Evolutionary conservation across 73 alveolate genomes (phyloP), one percentile per base, ranked within the genome.

Genomic region (Paramecium bursaria): DNA sequence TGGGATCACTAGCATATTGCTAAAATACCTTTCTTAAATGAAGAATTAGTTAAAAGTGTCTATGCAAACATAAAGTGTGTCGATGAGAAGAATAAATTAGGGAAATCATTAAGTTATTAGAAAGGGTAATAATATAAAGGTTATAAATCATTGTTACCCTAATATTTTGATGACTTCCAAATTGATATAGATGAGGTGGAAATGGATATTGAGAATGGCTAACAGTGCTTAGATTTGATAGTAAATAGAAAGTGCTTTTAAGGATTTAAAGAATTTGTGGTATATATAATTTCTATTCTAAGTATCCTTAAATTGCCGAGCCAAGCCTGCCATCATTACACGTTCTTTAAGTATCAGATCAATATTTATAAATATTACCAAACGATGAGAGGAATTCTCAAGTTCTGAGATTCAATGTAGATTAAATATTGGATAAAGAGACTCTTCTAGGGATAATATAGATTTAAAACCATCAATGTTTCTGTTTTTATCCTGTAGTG

Each of bases 1-100:
- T 79, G 46, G 13, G 75, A 61, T 7, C 89, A 79, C 54, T 33
- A 79, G 42, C 48, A 54, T 44, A 79, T 79, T 22, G 73, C 76
- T 0, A 73, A 53, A 46, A 48, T 79, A 35, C 89, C 89, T 6
- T 79, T 79, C 31, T 42, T 79, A 30, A 73, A 79, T 42, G 26
- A 48, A 19, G 22, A 33, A 6, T 35, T 55, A 29, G 47, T 79
- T 50, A 82, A 79, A n/a, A 27, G 39, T 3, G 89, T 73, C 1
- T 79, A 79, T 53, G 10, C 51, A 53, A 39, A 31, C 30, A 48
- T 79, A 9, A 30, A 15, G 80, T 54, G 46, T 42, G 73, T 42
- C 25, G n/a, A 46, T 50, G 89, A 46, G 54, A 79, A 44, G 46
- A 79, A 79, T 54, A 26, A 7, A 33, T 23, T 11, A 42, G 82